These are phyloP conservation scores for Suillus subluteus DNA, from an alignment of 768 basidiomycete species.

Conservation along the genomic window DNA sequence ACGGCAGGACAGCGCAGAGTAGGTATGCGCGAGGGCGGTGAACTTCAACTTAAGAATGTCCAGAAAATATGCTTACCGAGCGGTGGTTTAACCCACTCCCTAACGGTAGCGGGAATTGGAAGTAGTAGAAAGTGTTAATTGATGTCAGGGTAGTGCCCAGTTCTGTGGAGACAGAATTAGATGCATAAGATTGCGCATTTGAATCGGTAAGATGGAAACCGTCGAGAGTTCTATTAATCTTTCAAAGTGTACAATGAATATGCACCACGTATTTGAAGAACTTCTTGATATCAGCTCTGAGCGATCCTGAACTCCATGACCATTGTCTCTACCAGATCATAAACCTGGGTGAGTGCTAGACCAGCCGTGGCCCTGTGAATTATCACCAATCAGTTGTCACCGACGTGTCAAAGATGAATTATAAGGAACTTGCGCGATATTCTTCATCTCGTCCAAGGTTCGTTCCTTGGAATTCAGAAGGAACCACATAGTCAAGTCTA, in stretches of 20 bases:
- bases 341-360: constrained; percentile 26
- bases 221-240: no score
- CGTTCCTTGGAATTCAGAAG: constrained; percentile 48
- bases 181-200: not conserved
- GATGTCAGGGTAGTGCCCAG: no score
- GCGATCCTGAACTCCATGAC: constrained; percentile 29
- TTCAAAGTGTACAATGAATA: no score
- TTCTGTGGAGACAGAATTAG: no score
- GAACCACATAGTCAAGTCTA: constrained; percentile 51
- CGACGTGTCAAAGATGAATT: not conserved
- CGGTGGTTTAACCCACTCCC: no score
- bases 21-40: not conserved
- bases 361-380: constrained; percentile 22
- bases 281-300: not conserved
- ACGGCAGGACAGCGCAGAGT: not conserved
- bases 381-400: not conserved
- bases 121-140: no score
- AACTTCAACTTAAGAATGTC: not conserved
- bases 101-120: no score
- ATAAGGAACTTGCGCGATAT: not conserved
- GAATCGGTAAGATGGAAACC: not conserved
- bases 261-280: no score
- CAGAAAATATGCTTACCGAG: no score
- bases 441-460: constrained; percentile 37
- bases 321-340: constrained; percentile 30